Conservation (phyloP, 495 filamentous ascomycete genomes). For the Friedmanniomyces simplex region DNA sequence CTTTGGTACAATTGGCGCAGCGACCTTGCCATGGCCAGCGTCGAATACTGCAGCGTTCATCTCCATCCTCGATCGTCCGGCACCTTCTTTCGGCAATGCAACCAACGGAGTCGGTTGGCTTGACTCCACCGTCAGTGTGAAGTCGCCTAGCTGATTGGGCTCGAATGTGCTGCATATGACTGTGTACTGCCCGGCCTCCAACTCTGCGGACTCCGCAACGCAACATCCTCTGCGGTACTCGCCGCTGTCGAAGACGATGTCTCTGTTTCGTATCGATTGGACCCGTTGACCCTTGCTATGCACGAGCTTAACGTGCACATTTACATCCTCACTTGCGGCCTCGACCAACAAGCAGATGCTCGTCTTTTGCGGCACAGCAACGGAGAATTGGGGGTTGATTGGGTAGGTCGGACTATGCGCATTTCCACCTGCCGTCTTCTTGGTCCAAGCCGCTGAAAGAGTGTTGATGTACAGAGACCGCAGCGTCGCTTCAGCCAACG, state of each 20-base stretch:
- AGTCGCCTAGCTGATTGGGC: slow-evolving; percentile 59
- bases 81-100: slow-evolving; percentile 53
- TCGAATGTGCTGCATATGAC: slow-evolving; percentile 85
- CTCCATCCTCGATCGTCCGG: slow-evolving; percentile 45
- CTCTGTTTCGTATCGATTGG: slow-evolving; percentile 53
- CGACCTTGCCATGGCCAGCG: slow-evolving; percentile 16
- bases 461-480: slow-evolving; percentile 46
- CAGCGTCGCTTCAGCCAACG: slow-evolving; percentile 48
- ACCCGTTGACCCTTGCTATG: slow-evolving; percentile 65
- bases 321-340: slow-evolving; percentile 45
- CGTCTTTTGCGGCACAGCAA: slow-evolving; percentile 47
- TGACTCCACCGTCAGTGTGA: slow-evolving; percentile 62
- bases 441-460: slow-evolving; percentile 57
- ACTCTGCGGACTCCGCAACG: slow-evolving; percentile 45
- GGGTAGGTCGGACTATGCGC: slow-evolving; percentile 63
- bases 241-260: slow-evolving; percentile 67
- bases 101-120: slow-evolving; percentile 38
- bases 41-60: slow-evolving; percentile 24
- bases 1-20: slow-evolving; percentile 23
- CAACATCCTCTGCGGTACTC: slow-evolving; percentile 78
- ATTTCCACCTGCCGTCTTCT: slow-evolving; percentile 73
- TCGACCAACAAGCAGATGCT: slow-evolving; percentile 63
- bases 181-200: slow-evolving; percentile 67
- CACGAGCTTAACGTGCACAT: slow-evolving; percentile 75
- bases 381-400: slow-evolving; percentile 73